Conservation (phyloP, 1,139 yeast genomes). For the Lipomyces yarrowii region DNA sequence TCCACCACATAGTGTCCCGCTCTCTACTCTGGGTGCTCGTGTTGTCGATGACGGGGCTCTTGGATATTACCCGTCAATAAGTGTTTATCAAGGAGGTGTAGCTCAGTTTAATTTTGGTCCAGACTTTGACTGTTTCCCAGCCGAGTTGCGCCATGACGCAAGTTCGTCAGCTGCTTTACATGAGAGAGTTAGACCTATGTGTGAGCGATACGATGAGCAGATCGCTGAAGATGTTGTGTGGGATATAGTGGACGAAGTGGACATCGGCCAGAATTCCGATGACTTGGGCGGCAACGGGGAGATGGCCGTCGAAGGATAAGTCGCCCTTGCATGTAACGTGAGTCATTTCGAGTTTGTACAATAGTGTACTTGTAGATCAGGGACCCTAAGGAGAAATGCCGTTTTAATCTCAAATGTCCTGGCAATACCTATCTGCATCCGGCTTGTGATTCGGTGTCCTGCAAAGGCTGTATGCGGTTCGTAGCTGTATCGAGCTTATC, state of each 20-base stretch:
- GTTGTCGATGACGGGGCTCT: slow-evolving; percentile 73
- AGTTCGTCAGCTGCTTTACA: slow-evolving; percentile 37
- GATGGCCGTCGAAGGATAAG: background rate
- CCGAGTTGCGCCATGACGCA: slow-evolving; percentile 30
- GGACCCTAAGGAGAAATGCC: background rate
- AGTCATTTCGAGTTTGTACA: background rate
- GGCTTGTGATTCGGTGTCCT: no score
- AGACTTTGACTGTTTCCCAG: slow-evolving; percentile 53
- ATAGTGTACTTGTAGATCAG: background rate
- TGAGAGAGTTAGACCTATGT: slow-evolving; percentile 51
- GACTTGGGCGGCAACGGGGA: background rate
- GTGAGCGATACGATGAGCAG: slow-evolving; percentile 65
- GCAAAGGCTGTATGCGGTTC: no score
- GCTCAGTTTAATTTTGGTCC: slow-evolving; percentile 75
- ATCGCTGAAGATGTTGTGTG: slow-evolving; percentile 80
- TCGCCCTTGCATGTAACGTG: background rate
- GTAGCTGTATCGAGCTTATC: no score
- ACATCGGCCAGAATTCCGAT: slow-evolving; percentile 52
- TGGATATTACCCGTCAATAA: slow-evolving; percentile 90
- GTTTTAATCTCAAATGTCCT: no score
- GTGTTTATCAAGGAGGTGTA: slow-evolving; percentile 78
- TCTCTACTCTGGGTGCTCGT: slow-evolving; percentile 41
- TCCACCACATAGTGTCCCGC: slow-evolving; percentile 62
- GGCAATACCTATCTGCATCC: no score
- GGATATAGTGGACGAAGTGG: slow-evolving; percentile 86